A percentile compares a stretch with the other conserved stretches of the same genome.
Conservation (phyloP, 495 filamentous ascomycete species). For the Aspergillus leporis region DNA sequence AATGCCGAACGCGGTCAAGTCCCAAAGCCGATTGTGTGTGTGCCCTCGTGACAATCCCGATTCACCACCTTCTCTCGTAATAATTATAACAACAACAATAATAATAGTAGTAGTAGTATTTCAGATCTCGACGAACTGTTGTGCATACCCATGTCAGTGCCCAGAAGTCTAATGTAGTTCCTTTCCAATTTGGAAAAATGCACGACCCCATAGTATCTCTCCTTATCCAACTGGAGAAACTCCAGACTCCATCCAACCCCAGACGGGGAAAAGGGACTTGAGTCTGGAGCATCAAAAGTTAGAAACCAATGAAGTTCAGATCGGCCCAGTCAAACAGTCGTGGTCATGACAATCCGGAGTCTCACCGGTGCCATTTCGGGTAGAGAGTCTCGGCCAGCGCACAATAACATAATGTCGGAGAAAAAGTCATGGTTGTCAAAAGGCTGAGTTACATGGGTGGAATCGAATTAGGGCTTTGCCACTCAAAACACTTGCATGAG, state of each 20-base stretch:
- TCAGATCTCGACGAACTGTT: no score
- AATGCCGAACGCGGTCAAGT: conserved; percentile 1
- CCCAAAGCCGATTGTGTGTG: neutral
- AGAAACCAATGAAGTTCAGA: neutral
- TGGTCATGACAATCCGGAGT: neutral
- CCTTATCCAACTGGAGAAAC: neutral
- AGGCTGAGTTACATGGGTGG: neutral
- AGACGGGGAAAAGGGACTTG: neutral
- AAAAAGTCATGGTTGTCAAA: neutral
- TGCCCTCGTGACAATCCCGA: neutral
- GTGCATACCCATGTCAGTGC: neutral
- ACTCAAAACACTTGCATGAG: neutral
- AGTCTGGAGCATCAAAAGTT: neutral
- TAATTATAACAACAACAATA: neutral
- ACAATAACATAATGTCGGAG: neutral
- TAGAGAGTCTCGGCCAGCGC: neutral
- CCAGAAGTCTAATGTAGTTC: neutral
- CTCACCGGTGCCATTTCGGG: conserved; percentile 5
- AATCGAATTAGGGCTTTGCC: neutral
- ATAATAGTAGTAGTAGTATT: neutral
- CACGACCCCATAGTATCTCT: neutral
- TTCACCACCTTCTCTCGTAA: neutral
- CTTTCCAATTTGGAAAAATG: neutral
- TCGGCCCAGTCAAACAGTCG: neutral
- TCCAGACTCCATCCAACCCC: neutral